Base-by-base conservation (phyloP, 225 moss, liverwort and hornwort genomes). In the Ulota crispa region DNA sequence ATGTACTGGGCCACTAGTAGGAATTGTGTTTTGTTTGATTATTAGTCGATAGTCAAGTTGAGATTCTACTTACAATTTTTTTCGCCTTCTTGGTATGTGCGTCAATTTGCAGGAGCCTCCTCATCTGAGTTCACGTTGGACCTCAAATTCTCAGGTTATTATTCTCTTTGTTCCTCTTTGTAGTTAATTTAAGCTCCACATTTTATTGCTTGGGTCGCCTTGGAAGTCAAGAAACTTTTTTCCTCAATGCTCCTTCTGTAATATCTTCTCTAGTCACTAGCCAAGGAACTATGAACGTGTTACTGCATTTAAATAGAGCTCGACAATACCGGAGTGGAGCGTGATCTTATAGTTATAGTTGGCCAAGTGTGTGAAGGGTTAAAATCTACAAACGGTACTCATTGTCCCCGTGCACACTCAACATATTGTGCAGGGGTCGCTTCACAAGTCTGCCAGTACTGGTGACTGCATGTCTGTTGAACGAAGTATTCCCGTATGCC, bases 391-490 rank as follows among this genome's bases (percentile, higher is more conserved):
- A 76, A 14, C 21, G 67, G 66, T 67, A 88, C 76, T 80, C 77
- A 71, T 77, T 65, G 42, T 80, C 75, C 85, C 85, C 67, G 68
- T 85, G 60, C 88, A 85, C 85, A 83, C 77, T 73, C 62, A 87
- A 81, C 60, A 74, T 75, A 83, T 76, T 85, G 85, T 79, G 90
- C 90, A 87, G 85, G 80, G 73, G 80, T 91, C 80, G 72, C 88
- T 91, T 65, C 91, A 88, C 88, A 94, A 89, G 87, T 94, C 92
- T 85, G 87, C 92, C 85, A 94, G 94, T 89, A 86, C 83, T 83
- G 85, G 79, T 70, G 83, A 90, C 72, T 90, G 75, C 83, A 78
- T 87, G 59, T 87, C 75, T 64, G 57, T 52, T 85, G 83, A 87
- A 47, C 87, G 81, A 81, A 87, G 78, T 72, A 76, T 76, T 75